Conservation (phyloP, 148 eudicot species). For the Amaranthus hypochondriacus region DNA sequence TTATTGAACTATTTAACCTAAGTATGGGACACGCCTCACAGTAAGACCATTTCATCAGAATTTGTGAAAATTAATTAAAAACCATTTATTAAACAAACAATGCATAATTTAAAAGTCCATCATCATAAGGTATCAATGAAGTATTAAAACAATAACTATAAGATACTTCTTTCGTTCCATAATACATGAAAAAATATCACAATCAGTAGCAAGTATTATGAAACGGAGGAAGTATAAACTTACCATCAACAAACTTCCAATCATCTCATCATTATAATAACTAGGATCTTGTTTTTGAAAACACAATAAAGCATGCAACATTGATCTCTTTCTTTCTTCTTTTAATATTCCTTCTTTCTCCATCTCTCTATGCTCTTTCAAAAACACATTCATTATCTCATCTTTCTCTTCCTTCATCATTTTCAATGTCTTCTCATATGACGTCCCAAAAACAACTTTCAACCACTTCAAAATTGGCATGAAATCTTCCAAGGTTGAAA, state of each 20-base stretch:
- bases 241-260: constrained; percentile 29
- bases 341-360: constrained; percentile 12
- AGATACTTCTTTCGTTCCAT: no score
- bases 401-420: constrained; percentile 20
- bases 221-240: background rate
- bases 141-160: no score
- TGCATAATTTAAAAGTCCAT: no score
- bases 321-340: constrained; percentile 14
- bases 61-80: no score
- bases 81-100: no score
- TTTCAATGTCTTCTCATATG: constrained; percentile 14
- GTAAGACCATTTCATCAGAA: no score
- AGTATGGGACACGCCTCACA: no score
- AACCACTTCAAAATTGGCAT: constrained; percentile 19
- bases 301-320: constrained; percentile 32
- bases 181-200: background rate
- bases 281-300: constrained; percentile 26
- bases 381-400: constrained; percentile 28
- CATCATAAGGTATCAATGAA: no score
- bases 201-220: background rate
- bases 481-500: constrained; percentile 18
- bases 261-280: constrained; percentile 22
- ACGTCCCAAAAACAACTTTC: background rate
- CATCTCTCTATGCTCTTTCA: constrained; percentile 23
- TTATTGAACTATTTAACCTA: no score